A percentile compares a stretch with the other conserved stretches of the same genome.
These are phyloP conservation scores for Gaeumannomyces tritici DNA, from an alignment of 2,329 filamentous ascomycete genomes.

Conservation along the genomic window DNA sequence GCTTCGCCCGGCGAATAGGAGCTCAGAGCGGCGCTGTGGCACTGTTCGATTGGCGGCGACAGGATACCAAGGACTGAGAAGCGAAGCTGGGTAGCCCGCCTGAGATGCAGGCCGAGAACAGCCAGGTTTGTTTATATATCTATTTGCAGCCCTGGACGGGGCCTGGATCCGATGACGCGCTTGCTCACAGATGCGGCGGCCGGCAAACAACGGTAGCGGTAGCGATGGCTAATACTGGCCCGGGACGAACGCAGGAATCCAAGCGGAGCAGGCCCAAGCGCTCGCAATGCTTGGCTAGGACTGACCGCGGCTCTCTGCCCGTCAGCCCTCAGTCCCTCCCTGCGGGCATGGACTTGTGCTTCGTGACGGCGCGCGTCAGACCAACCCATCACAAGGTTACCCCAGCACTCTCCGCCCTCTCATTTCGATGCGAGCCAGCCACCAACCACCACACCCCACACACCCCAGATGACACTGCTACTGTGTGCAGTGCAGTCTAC, in stretches of 20 bases:
- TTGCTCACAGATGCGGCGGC: too few species aligned
- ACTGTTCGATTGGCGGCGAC: neutral
- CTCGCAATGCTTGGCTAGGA: neutral
- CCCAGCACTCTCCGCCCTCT: neutral
- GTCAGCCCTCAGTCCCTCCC: too few species aligned
- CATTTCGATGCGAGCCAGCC: neutral
- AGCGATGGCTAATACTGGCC: neutral
- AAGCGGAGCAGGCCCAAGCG: neutral
- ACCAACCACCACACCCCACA: neutral
- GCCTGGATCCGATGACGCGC: neutral
- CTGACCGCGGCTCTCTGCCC: too few species aligned
- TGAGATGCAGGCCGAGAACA: neutral
- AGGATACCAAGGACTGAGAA: neutral
- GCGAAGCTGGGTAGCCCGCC: neutral
- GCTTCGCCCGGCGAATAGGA: neutral
- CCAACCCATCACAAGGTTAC: too few species aligned
- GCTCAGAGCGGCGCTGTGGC: neutral
- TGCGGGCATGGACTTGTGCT: too few species aligned
- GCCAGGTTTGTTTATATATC: neutral
- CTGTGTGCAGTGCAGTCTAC: too few species aligned
- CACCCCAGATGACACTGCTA: too few species aligned
- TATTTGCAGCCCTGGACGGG: neutral
- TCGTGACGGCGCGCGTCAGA: too few species aligned
- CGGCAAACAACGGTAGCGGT: neutral
- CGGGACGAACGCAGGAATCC: neutral